Base-by-base conservation (phyloP, 2,329 filamentous ascomycete species). In the Aspergillus sp. region DNA sequence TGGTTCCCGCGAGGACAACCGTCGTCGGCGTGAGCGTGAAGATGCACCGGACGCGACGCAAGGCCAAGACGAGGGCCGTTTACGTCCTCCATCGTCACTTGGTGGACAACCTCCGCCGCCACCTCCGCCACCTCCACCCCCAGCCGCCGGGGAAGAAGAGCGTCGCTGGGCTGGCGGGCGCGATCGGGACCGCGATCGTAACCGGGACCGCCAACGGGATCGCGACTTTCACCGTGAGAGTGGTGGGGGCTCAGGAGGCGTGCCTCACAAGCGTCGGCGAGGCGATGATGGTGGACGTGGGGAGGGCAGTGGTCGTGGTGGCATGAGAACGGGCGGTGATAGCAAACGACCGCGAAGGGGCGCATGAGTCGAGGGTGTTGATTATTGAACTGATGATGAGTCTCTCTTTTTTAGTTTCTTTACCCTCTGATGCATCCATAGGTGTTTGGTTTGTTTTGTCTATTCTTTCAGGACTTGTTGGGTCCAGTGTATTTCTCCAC, bases 271-370 rank as follows among this genome's bases (percentile, higher is more conserved):
- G 52, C 70, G 71, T 48, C 66, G 68, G 49, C 67, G 70, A 45
- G 65, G 64, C 16, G 68, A 72, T 4, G 66, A 67, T 41, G 59
- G 59, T 33, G 63, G 60, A 46, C 63, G 60, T 38, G 62, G 58
- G 26, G 64, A 66, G 14, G 52, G 62, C 35, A 60, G 60, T 33
- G 62, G 57, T 14, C 64, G 72, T 32, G 65, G 69, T 36, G 72
- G 71, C n/a, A 66, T 63, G 51, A 62, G 73, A n/a, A 67, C 67
- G 57, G 68, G 70, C 13, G 65, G 65, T 50, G 73, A 76, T 13
- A 73, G 60, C 55, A 76, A 76, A 57, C 69, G 73, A 41, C 64
- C 69, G 43, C 70, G 73, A 51, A 68, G 73, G 47, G 73, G 73
- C 45, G 60, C 60, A 22, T 73, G 57, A 69, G 38, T 24, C n/a